These are phyloP conservation scores for Pyricularia pennisetigena DNA, from an alignment of 2,329 filamentous ascomycete species.

Conservation along the genomic window DNA sequence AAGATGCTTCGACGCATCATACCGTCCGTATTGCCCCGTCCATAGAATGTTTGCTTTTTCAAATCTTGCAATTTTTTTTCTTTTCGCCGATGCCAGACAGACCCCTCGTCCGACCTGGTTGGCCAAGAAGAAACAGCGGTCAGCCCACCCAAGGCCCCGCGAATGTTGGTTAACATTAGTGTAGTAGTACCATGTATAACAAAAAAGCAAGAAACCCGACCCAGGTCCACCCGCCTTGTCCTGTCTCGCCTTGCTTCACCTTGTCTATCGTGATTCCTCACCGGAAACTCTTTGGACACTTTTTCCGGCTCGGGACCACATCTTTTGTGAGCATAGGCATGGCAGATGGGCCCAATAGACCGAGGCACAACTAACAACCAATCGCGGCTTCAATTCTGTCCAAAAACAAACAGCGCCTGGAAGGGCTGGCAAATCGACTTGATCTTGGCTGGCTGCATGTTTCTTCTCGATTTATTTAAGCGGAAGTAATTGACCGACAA, in stretches of 20 bases:
- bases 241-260: background rate
- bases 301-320: background rate
- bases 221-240: background rate
- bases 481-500: background rate
- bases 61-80: background rate
- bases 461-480: background rate
- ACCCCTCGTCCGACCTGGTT: background rate
- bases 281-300: background rate
- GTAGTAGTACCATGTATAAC: background rate
- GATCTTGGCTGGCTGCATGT: background rate
- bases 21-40: background rate
- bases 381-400: background rate
- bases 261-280: background rate
- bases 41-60: background rate
- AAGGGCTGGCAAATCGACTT: too few species aligned
- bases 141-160: background rate
- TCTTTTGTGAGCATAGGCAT: background rate
- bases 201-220: background rate
- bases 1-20: background rate
- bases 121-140: background rate
- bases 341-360: background rate
- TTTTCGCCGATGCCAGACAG: background rate
- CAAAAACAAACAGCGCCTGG: background rate
- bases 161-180: too few species aligned
- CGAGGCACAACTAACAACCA: background rate